A percentile compares a stretch with the other conserved stretches of the same genome.
Conservation (phyloP, 306 rosid species). For the Malus asiatica region DNA sequence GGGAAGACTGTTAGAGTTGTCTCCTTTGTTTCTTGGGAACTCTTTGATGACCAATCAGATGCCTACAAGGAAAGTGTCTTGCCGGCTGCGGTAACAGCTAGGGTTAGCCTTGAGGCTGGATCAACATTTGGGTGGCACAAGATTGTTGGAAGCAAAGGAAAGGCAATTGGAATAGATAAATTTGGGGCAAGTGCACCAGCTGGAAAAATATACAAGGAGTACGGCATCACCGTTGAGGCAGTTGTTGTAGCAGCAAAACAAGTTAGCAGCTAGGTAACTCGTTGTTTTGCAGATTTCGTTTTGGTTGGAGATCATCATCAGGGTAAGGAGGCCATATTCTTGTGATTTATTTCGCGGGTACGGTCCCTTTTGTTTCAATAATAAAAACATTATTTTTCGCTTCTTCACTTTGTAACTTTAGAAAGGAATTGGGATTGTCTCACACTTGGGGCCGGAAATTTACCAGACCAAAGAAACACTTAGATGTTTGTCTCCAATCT, state of each 20-base stretch:
- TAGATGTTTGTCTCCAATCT: too few relatives aligned
- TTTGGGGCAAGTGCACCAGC: conserved; percentile 99
- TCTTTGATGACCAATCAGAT: conserved; percentile 78
- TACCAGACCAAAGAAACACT: too few relatives aligned
- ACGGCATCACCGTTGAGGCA: conserved; percentile 82
- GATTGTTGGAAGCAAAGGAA: conserved; percentile 76
- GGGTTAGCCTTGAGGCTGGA: conserved; percentile 98
- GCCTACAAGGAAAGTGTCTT: conserved; percentile 92
- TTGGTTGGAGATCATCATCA: conserved; percentile 19
- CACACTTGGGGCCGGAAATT: too few relatives aligned
- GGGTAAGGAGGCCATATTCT: conserved; percentile 16
- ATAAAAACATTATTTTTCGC: conserved; percentile 27
- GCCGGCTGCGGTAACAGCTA: conserved; percentile 75
- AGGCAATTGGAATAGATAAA: conserved; percentile 80
- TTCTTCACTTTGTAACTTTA: not conserved
- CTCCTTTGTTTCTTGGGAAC: conserved; percentile 90
- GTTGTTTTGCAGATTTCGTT: conserved; percentile 13
- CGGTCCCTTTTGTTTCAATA: conserved; percentile 39
- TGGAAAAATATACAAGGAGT: conserved; percentile 79
- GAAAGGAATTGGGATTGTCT: not conserved
- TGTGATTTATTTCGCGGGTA: conserved; percentile 26
- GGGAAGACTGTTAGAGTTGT: conserved; percentile 92
- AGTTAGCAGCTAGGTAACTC: conserved; percentile 22
- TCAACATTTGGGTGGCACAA: conserved; percentile 93
- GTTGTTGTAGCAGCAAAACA: conserved; percentile 84